Base-by-base conservation (phyloP, 2,329 filamentous ascomycete species). In the Aspergillus udagawae region DNA sequence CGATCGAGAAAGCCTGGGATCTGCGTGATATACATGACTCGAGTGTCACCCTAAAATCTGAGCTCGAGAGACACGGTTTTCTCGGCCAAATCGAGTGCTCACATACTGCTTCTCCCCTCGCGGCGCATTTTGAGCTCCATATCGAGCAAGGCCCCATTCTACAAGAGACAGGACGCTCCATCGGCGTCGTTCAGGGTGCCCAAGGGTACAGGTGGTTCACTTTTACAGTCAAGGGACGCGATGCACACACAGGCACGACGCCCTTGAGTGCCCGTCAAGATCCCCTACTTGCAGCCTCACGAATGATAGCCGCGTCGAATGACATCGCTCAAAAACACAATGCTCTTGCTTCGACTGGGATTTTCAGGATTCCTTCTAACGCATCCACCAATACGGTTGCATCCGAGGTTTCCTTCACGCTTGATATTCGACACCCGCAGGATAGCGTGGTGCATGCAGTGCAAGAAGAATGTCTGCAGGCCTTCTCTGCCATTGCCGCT, bases 91-190 rank as follows among this genome's bases (percentile, higher is more conserved):
- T 79, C 0, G 77, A 81, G 12, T 82, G 82, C 21, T 83, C 79
- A 55, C 74, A 83, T 65, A 71, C 79, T 54, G 77, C 77, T 21
- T 81, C 80, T 44, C 86, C 87, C 0, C 84, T 92, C 68, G 86
- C 82, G 0, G 89, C 88, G 0, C 89, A 92, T 67, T 92, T 92
- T 65, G 89, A 92, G 70, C 78, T 92, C 3, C 90, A 92, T 67
- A 92, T 92, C 49, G 90, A 92, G 68, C 90, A 93, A 69, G 88
- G 88, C 0, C 87, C 88, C 0, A 83, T 90, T 14, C 79, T 92
- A 0, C 86, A 90, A 64, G 79, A 80, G 25, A 77, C 80, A 14
- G 73, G 78, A 14, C 79, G 83, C 56, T 85, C 85, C 54, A 82
- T 91, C 55, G 85, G 86, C 7, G 79, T 88, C 2, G 88, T 91